phyloP scores from a whole-genome alignment of 2,329 filamentous ascomycete genomes.

The Xylariaceae sp. region DNA sequence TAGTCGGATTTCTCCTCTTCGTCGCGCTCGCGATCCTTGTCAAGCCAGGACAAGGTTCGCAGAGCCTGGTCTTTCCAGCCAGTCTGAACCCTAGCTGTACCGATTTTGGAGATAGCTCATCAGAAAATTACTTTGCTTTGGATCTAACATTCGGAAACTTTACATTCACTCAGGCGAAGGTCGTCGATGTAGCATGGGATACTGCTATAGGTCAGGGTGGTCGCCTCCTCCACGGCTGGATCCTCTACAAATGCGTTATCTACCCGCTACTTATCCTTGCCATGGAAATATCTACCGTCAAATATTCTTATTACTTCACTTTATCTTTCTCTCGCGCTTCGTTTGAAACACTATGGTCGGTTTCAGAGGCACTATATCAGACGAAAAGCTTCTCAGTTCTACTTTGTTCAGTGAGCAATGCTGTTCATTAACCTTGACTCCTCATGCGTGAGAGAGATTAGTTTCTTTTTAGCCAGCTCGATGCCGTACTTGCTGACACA shows the following conservation, averaged over 20 bases:
- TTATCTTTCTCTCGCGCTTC: constrained; percentile 3
- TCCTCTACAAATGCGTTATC: constrained; percentile 7
- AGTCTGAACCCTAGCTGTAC: no score
- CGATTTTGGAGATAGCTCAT: no score
- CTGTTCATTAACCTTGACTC: no score
- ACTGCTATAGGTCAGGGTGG: constrained; percentile 10
- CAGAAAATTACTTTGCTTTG: constrained; percentile 1
- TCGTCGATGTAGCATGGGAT: constrained; percentile 12
- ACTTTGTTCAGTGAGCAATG: background rate
- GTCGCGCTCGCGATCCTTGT: no score
- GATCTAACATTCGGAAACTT: constrained; percentile 10
- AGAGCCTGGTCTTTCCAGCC: no score
- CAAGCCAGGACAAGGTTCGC: no score
- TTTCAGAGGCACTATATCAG: background rate
- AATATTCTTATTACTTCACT: constrained; percentile 1
- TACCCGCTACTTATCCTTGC: constrained; percentile 5
- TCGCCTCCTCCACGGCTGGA: constrained; percentile 8
- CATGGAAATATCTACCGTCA: constrained; percentile 7
- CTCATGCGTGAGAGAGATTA: no score
- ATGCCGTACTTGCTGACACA: no score
- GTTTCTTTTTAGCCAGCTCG: no score
- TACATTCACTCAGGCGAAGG: constrained; percentile 11
- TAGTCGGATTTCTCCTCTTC: no score
- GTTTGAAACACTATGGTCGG: background rate
- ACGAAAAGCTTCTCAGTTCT: background rate